Base-by-base conservation (phyloP, 176 grass and related monocot genomes). In the Otatea glauca region DNA sequence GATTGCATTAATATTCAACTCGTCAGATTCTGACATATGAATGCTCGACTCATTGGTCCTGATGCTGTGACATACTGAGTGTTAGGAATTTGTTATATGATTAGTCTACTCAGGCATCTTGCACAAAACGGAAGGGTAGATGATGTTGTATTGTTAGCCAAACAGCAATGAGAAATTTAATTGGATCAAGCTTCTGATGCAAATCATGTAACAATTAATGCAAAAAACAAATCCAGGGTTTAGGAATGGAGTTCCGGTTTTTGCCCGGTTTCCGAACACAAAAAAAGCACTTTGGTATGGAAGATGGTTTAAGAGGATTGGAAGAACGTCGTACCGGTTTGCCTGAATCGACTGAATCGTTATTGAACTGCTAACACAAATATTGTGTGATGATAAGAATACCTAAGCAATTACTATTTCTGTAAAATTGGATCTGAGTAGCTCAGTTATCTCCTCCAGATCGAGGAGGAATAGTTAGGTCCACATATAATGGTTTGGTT, bases 1-100 rank as follows among this genome's bases (percentile, higher is more conserved):
- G 79, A 88, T 87, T 17, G 15, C 61, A 70, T 47, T 41, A 37
- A 69, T 25, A 86, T 58, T 58, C 16, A 35, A 55, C 21, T 53
- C 7, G 18, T 5, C 4, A 43, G 35, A 15, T 82, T 65, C 29
- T 65, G 42, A 78, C 47, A 48, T 76, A 10, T 13, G 29, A 86
- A 34, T 65, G 3, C 2, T 27, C 6, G 11, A 77, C 15, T 17
- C 12, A 18, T 68, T 48, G 0, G 18, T 49, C 53, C 65, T 11
- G 58, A 23, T 76, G 32, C 20, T n/a, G 25, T 69, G 20, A 10
- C 35, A 37, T 37, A 4, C 35, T 37, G 2, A 37, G 2, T 37
- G 1, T 35, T 2, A 16, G 5, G 4, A 61, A 14, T 63, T 64
- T 73, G 47, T 53, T 61, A 65, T 77, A 44, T 44, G 3, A 2